These are phyloP conservation scores for Pulveroboletus frians DNA, from an alignment of 768 basidiomycete species.

Conservation along the genomic window DNA sequence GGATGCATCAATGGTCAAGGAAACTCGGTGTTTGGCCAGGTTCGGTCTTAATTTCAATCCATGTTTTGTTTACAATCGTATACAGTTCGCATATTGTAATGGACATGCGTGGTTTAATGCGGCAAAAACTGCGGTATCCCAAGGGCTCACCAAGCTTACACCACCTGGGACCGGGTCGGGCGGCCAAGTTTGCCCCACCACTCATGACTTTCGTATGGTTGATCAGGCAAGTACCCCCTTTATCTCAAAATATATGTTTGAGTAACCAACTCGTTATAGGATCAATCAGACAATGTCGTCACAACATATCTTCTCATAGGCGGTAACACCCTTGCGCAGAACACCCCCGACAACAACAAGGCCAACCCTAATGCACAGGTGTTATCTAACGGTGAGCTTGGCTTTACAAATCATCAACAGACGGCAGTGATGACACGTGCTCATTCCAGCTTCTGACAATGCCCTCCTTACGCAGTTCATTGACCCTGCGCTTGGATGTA, in stretches of 20 bases:
- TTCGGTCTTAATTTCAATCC: neutral
- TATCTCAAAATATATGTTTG: neutral
- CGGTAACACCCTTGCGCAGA: constrained; percentile 22
- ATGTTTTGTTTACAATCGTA: neutral
- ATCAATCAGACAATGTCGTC: constrained; percentile 27
- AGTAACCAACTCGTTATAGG: constrained; percentile 8
- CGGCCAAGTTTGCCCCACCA: constrained; percentile 24
- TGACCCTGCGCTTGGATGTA: constrained; percentile 23
- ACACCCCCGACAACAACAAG: constrained; percentile 22
- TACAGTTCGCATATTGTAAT: constrained; percentile 26
- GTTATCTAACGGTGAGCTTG: constrained; percentile 20
- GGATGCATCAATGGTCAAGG: constrained; percentile 23
- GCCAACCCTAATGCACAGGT: constrained; percentile 22
- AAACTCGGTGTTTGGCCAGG: constrained; percentile 24
- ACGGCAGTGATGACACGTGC: neutral
- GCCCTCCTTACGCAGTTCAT: constrained; percentile 22
- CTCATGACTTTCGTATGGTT: constrained; percentile 26
- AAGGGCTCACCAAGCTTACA: constrained; percentile 18
- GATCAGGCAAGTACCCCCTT: constrained; percentile 15
- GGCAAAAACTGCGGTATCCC: constrained; percentile 14
- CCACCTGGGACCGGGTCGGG: constrained; percentile 16
- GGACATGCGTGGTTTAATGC: constrained; percentile 23
- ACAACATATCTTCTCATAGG: constrained; percentile 26
- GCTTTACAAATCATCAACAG: neutral
- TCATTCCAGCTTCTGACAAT: constrained; percentile 23